Evolutionary conservation across 352 stramenopile species (phyloP).

Genomic region (Phytophthora multivora): DNA sequence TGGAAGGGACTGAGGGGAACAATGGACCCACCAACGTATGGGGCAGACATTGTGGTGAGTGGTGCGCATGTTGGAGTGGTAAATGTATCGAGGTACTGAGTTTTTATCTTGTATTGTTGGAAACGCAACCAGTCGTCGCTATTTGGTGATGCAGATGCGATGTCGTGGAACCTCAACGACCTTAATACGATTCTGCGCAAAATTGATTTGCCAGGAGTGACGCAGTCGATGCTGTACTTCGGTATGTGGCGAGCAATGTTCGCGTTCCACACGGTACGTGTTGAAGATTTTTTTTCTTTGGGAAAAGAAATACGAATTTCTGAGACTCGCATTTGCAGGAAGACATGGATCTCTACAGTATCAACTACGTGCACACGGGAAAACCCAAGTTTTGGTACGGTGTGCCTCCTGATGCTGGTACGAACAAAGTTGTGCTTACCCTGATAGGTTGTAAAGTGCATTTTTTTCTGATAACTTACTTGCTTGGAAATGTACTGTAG

Average conservation of each 20-base stretch:
- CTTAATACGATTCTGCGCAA: slow-evolving; percentile 87
- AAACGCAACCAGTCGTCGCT: slow-evolving; percentile 60
- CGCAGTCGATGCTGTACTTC: slow-evolving; percentile 93
- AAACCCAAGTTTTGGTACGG: slow-evolving; percentile 95
- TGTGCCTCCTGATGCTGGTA: slow-evolving; percentile 76
- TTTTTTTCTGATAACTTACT: slow-evolving; percentile 12
- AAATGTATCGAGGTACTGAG: neutral
- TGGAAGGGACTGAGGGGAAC: slow-evolving; percentile 88
- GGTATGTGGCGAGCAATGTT: slow-evolving; percentile 95
- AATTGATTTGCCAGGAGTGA: slow-evolving; percentile 88
- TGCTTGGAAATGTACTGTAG: slow-evolving; percentile 16
- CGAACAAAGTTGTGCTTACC: slow-evolving; percentile 1
- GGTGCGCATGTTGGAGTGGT: neutral
- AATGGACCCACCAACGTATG: slow-evolving; percentile 90
- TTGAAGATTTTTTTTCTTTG: neutral
- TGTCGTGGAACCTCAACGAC: slow-evolving; percentile 89
- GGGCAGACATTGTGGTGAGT: slow-evolving; percentile 87
- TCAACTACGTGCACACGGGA: slow-evolving; percentile 94
- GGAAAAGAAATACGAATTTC: neutral
- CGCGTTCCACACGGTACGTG: slow-evolving; percentile 86
- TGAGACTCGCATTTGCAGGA: slow-evolving; percentile 46
- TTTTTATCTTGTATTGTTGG: neutral
- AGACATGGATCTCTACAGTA: slow-evolving; percentile 94
- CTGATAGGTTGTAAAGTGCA: neutral
- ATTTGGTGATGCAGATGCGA: slow-evolving; percentile 70